Base-by-base conservation (phyloP, 768 basidiomycete genomes). In the Boletus subcaerulescens region DNA sequence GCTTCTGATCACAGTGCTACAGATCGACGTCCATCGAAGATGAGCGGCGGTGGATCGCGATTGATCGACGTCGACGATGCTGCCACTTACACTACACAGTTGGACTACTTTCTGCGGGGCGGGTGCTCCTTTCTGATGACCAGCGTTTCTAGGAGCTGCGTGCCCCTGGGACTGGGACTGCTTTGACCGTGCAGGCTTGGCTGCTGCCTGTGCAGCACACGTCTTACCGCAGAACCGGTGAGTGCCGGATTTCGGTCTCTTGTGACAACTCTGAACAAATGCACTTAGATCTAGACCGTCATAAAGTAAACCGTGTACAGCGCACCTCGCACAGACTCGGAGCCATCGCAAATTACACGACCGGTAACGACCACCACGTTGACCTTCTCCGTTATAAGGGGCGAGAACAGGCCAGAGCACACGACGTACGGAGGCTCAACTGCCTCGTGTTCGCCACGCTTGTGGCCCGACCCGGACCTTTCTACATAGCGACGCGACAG, bases 171-270 rank as follows among this genome's bases (percentile, higher is more conserved):
- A 24, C 11, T 62, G 63, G 15, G 60, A 32, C n/a, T 53, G 64
- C 36, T 43, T 66, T 15, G 47, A 15, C 13, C 39, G 45, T 18
- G 51, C 47, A 48, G 59, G 45, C n/a, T 52, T 57, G n/a, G 60
- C 43, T 15, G 59, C 63, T 31, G 69, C 71, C 75, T 80, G 60
- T 26, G 81, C 76, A 10, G 74, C 73, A 58, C 84, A 85, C 11
- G 77, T 78, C 68, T 79, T 84, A 52, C 81, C 73, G 57, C 84
- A 85, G 60, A 77, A 86, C 17, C 73, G 76, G 69, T 84, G 82
- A 26, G 75, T 75, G 46, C 72, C 69, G 49, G 76, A 80, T 65
- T 83, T 84, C n/a, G 81, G 81, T 46, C 74, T 76, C 39, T 75
- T 55, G 62, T 80, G 78, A 61, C 85, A 87, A 42, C 75, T 75